Conservation (phyloP, 495 filamentous ascomycete species). For the Aspergillus nanangensis region DNA sequence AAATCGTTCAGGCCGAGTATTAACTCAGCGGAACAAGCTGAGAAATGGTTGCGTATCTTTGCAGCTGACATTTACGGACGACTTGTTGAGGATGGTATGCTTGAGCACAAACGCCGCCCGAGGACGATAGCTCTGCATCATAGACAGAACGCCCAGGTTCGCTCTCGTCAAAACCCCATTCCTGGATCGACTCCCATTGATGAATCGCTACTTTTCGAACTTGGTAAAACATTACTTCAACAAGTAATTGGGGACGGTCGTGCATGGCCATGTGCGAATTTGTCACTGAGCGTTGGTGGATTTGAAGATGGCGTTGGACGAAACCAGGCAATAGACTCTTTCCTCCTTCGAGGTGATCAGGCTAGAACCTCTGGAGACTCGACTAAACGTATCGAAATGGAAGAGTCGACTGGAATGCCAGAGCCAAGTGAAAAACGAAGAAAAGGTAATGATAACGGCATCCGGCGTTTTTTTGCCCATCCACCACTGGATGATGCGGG, state of each 20-base stretch:
- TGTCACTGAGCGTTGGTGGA: constrained; percentile 79
- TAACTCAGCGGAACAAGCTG: constrained; percentile 72
- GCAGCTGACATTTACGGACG: constrained; percentile 87
- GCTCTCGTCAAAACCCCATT: constrained; percentile 71
- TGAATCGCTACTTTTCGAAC: constrained; percentile 67
- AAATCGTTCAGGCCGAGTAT: constrained; percentile 92
- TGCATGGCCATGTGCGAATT: constrained; percentile 82
- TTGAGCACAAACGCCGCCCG: constrained; percentile 84
- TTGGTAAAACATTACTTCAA: constrained; percentile 69
- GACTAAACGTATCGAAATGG: constrained; percentile 9
- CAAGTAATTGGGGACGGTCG: constrained; percentile 73
- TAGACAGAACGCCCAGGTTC: constrained; percentile 62
- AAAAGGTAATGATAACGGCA: constrained; percentile 28
- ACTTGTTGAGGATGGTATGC: constrained; percentile 84
- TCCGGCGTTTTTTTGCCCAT: constrained; percentile 34
- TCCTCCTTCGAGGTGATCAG: constrained; percentile 74
- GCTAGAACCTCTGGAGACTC: constrained; percentile 47
- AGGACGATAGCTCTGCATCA: constrained; percentile 81
- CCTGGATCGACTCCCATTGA: constrained; percentile 69
- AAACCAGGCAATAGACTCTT: constrained; percentile 81
- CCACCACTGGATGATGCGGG: too few relatives aligned
- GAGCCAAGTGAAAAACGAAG: constrained; percentile 26
- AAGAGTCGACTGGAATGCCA: constrained; percentile 3
- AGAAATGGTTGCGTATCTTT: constrained; percentile 88
- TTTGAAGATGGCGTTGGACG: constrained; percentile 84